Evolutionary conservation across 352 stramenopile genomes (phyloP).

Genomic region (Globisporangium megalacanthum): DNA sequence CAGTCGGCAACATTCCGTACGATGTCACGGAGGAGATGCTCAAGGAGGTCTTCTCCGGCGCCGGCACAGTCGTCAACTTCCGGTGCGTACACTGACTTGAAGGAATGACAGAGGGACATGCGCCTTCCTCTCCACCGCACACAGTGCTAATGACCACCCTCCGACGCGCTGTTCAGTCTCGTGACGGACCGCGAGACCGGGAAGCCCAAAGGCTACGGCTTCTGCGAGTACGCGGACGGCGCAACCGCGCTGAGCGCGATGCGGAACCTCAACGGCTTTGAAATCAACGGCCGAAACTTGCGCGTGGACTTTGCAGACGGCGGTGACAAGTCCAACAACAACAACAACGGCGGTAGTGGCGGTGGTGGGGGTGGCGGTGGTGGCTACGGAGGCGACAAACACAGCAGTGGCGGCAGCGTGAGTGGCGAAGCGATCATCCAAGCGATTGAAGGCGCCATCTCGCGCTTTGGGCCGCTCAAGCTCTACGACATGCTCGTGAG

Average conservation of each 20-base stretch:
- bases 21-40: constrained; percentile 86
- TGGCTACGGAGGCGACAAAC: constrained; percentile 50
- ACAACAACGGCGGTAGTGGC: constrained; percentile 21
- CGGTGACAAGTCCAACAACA: constrained; percentile 14
- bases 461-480: constrained; percentile 58
- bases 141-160: not conserved
- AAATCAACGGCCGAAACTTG: constrained; percentile 79
- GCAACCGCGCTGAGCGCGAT: constrained; percentile 70
- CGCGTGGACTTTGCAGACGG: constrained; percentile 51
- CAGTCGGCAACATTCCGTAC: constrained; percentile 87
- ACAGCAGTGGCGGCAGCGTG: constrained; percentile 28
- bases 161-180: constrained; percentile 25
- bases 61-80: constrained; percentile 80
- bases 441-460: constrained; percentile 72
- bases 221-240: constrained; percentile 83
- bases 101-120: too few species aligned
- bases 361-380: constrained; percentile 25
- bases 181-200: constrained; percentile 80
- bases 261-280: constrained; percentile 83
- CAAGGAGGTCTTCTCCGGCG: constrained; percentile 84
- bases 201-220: constrained; percentile 84
- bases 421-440: constrained; percentile 77
- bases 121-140: too few species aligned
- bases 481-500: constrained; percentile 83
- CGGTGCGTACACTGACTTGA: constrained; percentile 28